phyloP scores from a whole-genome alignment of 768 basidiomycete species.

The Lactifluus subvellereus region DNA sequence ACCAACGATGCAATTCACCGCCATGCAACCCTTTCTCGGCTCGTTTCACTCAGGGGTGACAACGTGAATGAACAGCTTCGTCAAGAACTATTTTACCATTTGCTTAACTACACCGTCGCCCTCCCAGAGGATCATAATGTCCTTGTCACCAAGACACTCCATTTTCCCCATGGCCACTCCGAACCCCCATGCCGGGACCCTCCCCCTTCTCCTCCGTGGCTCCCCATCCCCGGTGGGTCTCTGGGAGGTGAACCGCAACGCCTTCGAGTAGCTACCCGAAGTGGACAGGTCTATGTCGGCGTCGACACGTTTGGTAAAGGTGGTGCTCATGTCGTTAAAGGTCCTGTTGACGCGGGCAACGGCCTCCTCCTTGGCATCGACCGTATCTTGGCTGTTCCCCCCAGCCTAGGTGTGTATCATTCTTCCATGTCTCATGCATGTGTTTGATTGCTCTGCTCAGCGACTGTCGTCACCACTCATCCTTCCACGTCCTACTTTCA shows the following conservation, averaged over 20 bases:
- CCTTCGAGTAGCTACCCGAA: conserved; percentile 54
- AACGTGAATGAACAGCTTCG: conserved; percentile 81
- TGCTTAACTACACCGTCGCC: conserved; percentile 74
- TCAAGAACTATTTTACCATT: conserved; percentile 91
- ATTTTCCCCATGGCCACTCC: conserved; percentile 57
- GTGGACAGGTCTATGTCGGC: conserved; percentile 51
- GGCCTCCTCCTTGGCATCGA: conserved; percentile 74
- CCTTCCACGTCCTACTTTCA: conserved; percentile 66
- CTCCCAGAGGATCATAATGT: conserved; percentile 39
- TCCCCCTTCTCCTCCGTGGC: conserved; percentile 77
- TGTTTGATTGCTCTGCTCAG: conserved; percentile 35
- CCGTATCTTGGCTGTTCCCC: conserved; percentile 67
- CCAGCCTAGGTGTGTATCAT: conserved; percentile 56
- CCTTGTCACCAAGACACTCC: conserved; percentile 52
- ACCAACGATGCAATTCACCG: conserved; percentile 84
- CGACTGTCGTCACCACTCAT: conserved; percentile 51
- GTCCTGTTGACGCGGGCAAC: conserved; percentile 54
- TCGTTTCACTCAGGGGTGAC: conserved; percentile 48
- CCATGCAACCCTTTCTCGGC: conserved; percentile 36
- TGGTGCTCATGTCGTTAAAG: conserved; percentile 62
- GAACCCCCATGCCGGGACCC: conserved; percentile 61
- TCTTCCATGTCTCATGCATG: conserved; percentile 5
- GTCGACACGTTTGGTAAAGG: conserved; percentile 77
- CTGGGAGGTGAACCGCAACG: conserved; percentile 80
- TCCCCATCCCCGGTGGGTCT: conserved; percentile 76